phyloP scores from a whole-genome alignment of 2,329 filamentous ascomycete genomes.

The Penicillium freii region DNA sequence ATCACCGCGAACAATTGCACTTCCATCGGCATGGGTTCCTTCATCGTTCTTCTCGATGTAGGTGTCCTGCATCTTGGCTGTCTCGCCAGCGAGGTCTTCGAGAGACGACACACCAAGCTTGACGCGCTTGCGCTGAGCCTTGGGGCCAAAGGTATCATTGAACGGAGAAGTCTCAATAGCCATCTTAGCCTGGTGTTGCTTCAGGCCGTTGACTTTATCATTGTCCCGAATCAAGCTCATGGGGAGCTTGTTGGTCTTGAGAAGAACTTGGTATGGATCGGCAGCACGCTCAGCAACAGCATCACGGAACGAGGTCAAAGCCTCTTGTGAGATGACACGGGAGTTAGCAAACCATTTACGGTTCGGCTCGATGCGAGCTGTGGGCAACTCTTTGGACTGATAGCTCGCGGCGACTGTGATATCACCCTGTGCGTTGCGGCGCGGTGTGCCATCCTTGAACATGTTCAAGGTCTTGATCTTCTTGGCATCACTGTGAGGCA shows the following conservation, averaged over 20 bases:
- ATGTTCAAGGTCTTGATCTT: slow-evolving; percentile 86
- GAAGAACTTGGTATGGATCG: slow-evolving; percentile 89
- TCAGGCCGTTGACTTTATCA: slow-evolving; percentile 74
- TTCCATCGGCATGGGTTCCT: slow-evolving; percentile 71
- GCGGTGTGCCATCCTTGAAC: slow-evolving; percentile 80
- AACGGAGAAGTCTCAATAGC: slow-evolving; percentile 85
- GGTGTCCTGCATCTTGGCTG: slow-evolving; percentile 73
- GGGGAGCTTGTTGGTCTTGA: slow-evolving; percentile 95
- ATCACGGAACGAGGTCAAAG: slow-evolving; percentile 79
- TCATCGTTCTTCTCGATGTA: slow-evolving; percentile 81
- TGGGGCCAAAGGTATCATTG: slow-evolving; percentile 85
- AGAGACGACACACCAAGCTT: slow-evolving; percentile 83
- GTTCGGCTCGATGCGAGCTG: slow-evolving; percentile 89
- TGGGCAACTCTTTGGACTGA: slow-evolving; percentile 78
- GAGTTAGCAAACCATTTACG: slow-evolving; percentile 98
- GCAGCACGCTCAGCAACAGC: slow-evolving; percentile 87
- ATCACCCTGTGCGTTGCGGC: slow-evolving; percentile 77
- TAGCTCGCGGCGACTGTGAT: slow-evolving; percentile 80
- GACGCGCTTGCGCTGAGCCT: slow-evolving; percentile 86
- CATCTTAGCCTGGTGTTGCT: slow-evolving; percentile 93
- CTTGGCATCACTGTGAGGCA: slow-evolving; percentile 62
- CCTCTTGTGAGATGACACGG: slow-evolving; percentile 83
- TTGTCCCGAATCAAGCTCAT: slow-evolving; percentile 89
- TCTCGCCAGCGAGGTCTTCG: slow-evolving; percentile 75
- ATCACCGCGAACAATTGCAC: slow-evolving; percentile 57